A percentile compares a stretch with the other conserved stretches of the same genome.
Evolutionary conservation across 495 filamentous ascomycete genomes (phyloP).

Genomic region (Barbatosphaeria neglecta): DNA sequence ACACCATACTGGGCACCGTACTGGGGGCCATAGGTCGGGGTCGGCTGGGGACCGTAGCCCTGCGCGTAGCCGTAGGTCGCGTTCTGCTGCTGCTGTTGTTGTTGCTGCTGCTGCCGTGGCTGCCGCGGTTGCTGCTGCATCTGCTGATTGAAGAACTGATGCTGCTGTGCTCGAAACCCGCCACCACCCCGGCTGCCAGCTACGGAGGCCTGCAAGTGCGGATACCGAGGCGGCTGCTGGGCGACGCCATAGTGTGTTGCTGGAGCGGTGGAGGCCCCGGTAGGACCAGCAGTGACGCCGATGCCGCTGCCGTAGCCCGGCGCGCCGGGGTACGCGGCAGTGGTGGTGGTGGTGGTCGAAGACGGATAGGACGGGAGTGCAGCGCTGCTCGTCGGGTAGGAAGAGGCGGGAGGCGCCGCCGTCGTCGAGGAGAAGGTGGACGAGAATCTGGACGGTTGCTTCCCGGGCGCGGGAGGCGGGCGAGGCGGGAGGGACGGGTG

Average conservation of each 20-base stretch:
- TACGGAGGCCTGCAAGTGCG: constrained; percentile 20
- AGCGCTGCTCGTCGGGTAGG: constrained; percentile 12
- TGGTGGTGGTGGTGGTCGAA: constrained; percentile 10
- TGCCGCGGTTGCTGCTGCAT: not conserved
- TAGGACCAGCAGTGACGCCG: constrained; percentile 19
- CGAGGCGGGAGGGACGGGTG: constrained; percentile 69
- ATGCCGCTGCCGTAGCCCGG: constrained; percentile 28
- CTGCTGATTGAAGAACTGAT: not conserved
- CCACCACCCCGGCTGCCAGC: constrained; percentile 17
- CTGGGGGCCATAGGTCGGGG: constrained; percentile 12
- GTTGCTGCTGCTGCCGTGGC: constrained; percentile 9
- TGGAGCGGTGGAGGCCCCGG: not conserved
- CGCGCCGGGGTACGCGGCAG: constrained; percentile 19
- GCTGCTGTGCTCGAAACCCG: constrained; percentile 5
- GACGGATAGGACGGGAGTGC: constrained; percentile 11
- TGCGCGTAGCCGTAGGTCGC: constrained; percentile 36
- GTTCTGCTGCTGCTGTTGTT: constrained; percentile 22
- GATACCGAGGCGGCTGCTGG: constrained; percentile 8
- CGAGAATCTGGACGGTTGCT: constrained; percentile 36
- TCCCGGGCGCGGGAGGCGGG: constrained; percentile 38
- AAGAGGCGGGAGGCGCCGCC: no score
- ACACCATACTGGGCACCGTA: not conserved
- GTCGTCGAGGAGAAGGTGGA: constrained; percentile 34
- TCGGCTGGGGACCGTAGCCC: constrained; percentile 36
- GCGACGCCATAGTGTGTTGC: constrained; percentile 15